Conservation (phyloP, 2,329 filamentous ascomycete species). For the Hirsutella thompsonii region DNA sequence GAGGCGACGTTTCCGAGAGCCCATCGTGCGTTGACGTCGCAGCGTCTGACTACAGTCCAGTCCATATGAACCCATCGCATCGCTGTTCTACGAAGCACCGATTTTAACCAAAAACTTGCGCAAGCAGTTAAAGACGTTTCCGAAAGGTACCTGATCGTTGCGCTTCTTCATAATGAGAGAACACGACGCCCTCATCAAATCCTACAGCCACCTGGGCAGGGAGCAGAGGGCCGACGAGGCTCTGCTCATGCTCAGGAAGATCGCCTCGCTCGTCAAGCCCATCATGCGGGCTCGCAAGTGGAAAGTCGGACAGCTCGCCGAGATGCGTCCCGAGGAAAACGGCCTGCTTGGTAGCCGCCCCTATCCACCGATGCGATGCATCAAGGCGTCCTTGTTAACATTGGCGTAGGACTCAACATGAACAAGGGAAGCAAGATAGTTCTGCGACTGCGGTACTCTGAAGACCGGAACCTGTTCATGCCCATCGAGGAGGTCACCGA, state of each 20-base stretch:
- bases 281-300: conserved; percentile 83
- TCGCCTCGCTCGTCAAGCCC: conserved; percentile 83
- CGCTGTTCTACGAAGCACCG: no score
- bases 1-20: no score
- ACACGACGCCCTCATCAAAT: conserved; percentile 28
- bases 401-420: conserved; percentile 53
- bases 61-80: no score
- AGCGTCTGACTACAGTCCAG: no score
- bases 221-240: conserved; percentile 36
- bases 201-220: conserved; percentile 34
- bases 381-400: not conserved
- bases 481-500: conserved; percentile 71
- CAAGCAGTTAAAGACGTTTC: no score
- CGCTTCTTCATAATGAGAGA: conserved; percentile 8
- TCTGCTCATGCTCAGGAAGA: conserved; percentile 55
- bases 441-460: conserved; percentile 64
- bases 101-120: no score
- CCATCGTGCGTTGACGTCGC: not conserved
- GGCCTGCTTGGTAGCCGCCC: conserved; percentile 49
- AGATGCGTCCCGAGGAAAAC: conserved; percentile 68
- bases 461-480: conserved; percentile 64
- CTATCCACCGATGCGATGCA: no score
- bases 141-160: no score
- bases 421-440: conserved; percentile 69
- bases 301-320: conserved; percentile 65